Evolutionary conservation across 2,329 filamentous ascomycete genomes (phyloP).

Genomic region (Talaromyces islandicus): DNA sequence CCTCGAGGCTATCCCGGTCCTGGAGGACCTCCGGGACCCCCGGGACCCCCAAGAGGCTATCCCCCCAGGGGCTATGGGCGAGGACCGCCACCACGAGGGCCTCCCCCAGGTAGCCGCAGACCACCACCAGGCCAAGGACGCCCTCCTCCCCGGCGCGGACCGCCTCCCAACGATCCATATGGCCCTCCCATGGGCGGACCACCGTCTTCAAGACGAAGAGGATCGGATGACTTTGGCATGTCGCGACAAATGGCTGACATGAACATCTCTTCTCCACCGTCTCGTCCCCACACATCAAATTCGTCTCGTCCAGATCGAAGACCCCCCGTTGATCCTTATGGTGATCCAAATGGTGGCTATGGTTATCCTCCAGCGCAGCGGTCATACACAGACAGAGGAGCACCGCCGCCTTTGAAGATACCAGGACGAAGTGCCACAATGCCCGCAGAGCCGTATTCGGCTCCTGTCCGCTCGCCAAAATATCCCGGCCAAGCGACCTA

Average conservation of each 20-base stretch:
- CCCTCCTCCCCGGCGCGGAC: conserved; percentile 24
- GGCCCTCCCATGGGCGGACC: conserved; percentile 19
- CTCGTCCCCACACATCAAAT: conserved; percentile 35
- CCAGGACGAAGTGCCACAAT: conserved; percentile 33
- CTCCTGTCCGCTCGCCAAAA: conserved; percentile 15
- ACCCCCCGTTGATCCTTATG: conserved; percentile 15
- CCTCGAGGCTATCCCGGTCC: conserved; percentile 5
- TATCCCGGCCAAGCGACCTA: conserved; percentile 32
- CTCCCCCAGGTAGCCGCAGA: conserved; percentile 7
- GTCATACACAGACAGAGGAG: conserved; percentile 21
- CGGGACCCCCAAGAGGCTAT: background rate
- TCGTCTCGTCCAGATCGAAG: conserved; percentile 26
- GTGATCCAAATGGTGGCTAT: conserved; percentile 1
- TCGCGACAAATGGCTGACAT: conserved; percentile 36
- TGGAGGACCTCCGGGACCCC: background rate
- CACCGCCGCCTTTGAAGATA: conserved; percentile 22
- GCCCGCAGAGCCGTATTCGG: conserved; percentile 19
- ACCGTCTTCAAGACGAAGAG: conserved; percentile 26
- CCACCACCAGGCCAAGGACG: conserved; percentile 14
- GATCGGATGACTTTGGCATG: conserved; percentile 24
- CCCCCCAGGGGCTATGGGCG: conserved; percentile 5
- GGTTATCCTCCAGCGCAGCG: conserved; percentile 16
- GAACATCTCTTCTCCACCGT: conserved; percentile 24
- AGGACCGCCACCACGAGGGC: conserved; percentile 10
- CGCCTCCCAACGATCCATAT: conserved; percentile 28